These are phyloP conservation scores for Penicillium aurantiogriseum DNA, from an alignment of 2,329 filamentous ascomycete species.

Conservation along the genomic window DNA sequence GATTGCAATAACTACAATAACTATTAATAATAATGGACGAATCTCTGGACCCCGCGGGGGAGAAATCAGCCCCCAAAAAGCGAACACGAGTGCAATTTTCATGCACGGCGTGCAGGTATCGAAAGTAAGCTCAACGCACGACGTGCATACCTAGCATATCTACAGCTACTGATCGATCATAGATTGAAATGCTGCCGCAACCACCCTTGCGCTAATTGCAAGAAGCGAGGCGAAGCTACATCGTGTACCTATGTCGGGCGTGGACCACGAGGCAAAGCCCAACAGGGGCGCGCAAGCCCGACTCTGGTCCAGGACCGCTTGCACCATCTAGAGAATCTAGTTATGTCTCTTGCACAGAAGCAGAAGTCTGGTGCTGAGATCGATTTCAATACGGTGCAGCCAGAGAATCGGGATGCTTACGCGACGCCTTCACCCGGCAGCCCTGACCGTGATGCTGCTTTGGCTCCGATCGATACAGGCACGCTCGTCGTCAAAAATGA, in stretches of 20 bases:
- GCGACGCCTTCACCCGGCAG: slow-evolving; percentile 12
- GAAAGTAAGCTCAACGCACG: slow-evolving; percentile 31
- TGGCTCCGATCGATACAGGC: slow-evolving; percentile 26
- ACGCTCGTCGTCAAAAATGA: slow-evolving; percentile 33
- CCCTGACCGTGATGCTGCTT: slow-evolving; percentile 12
- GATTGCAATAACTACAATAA: background rate
- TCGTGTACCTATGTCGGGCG: slow-evolving; percentile 38
- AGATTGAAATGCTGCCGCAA: slow-evolving; percentile 40
- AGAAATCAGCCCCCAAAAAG: slow-evolving; percentile 24
- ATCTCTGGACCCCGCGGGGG: slow-evolving; percentile 1
- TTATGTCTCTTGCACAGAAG: slow-evolving; percentile 36
- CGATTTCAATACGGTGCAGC: slow-evolving; percentile 12
- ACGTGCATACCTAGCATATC: background rate
- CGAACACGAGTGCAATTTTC: slow-evolving; percentile 40
- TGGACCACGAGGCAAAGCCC: slow-evolving; percentile 32
- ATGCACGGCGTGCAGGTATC: slow-evolving; percentile 38
- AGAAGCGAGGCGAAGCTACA: slow-evolving; percentile 32
- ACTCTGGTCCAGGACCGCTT: slow-evolving; percentile 36
- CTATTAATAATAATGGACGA: background rate
- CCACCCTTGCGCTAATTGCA: slow-evolving; percentile 37
- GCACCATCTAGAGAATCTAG: slow-evolving; percentile 39
- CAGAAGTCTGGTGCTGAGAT: slow-evolving; percentile 14
- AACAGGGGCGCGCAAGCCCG: slow-evolving; percentile 28
- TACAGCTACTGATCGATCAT: background rate
- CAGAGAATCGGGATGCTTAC: slow-evolving; percentile 8